Conservation (phyloP, 441 rosid species). For the Syzygium syzygioides region DNA sequence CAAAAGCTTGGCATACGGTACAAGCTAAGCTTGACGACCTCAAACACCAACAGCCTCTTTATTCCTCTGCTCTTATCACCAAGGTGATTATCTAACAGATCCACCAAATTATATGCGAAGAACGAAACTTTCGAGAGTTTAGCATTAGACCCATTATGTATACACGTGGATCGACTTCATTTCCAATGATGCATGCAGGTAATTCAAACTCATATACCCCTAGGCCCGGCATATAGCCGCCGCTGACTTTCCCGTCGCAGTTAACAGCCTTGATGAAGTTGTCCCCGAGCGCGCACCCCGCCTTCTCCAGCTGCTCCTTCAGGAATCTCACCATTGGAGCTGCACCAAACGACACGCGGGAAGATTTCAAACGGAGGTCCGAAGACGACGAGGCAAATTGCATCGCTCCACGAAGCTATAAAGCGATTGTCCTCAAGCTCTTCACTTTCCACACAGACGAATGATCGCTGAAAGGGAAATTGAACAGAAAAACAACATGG, state of each 20-base stretch:
- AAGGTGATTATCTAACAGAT: neutral
- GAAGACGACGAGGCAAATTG: neutral
- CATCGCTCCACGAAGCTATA: too few species aligned
- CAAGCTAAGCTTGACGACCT: neutral
- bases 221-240: slow-evolving; percentile 54
- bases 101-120: neutral
- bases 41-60: neutral
- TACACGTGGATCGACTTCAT: neutral
- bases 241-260: slow-evolving; percentile 42
- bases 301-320: slow-evolving; percentile 74
- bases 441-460: neutral
- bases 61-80: neutral
- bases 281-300: slow-evolving; percentile 71
- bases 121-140: neutral
- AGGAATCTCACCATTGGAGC: slow-evolving; percentile 85
- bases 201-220: slow-evolving; percentile 48
- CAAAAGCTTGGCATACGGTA: neutral
- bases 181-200: neutral
- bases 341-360: slow-evolving; percentile 11
- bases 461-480: neutral
- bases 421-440: neutral
- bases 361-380: neutral
- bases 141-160: neutral
- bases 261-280: slow-evolving; percentile 65
- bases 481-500: neutral